Base-by-base conservation (phyloP, 345 rosid species). In the Eucalyptus sideroxylon region DNA sequence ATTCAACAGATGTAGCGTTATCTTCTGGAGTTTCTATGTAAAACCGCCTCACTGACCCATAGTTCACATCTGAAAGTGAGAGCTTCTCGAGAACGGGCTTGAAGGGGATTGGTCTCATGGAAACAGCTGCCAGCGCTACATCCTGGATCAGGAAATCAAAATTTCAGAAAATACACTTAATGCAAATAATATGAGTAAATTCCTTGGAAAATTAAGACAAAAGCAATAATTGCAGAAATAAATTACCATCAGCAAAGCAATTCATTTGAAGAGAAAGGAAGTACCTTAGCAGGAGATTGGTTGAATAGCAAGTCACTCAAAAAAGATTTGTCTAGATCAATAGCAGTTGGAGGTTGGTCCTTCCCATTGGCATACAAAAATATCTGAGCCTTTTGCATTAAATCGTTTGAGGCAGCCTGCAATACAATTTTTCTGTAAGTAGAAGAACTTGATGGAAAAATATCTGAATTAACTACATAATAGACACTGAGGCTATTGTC, bases 81-180 rank as follows among this genome's bases (percentile, higher is more conserved):
- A 98, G 95, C 93, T 96, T 98, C 94, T 98, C 99, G 88, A 98
- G 91, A 91, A 95, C 95, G 5, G 99, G 99, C 10, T 97, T 95
- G 91, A 98, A 98, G 56, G 99, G 99, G 86, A 96, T 94, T 81
- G 97, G 93, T 89, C 98, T 95, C 97, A 98, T 98, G 47, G 98
- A 98, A 67, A 97, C 98, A 81, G 97, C 94, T 50, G 99, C 97
- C 90, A 98, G 94, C n/a, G 98, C 99, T 50, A 98, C 90, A 92
- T 98, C 99, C 99, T 98, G 93, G 85, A 77, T 40, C 47, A 77
- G 85, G 47, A 77, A 77, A 77, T 40, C 85, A 40, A 77, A 23
- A 77, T 21, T 14, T 40, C 85, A 77, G 30, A 77, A 77, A 40
- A 77, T 40, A 77, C 85, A 11, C 30, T 77, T 15, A 21, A 40